Percentiles rank a stretch among this genome's conserved stretches.
Conservation (phyloP, 495 filamentous ascomycete genomes). For the Aspergillus ellipticus region DNA sequence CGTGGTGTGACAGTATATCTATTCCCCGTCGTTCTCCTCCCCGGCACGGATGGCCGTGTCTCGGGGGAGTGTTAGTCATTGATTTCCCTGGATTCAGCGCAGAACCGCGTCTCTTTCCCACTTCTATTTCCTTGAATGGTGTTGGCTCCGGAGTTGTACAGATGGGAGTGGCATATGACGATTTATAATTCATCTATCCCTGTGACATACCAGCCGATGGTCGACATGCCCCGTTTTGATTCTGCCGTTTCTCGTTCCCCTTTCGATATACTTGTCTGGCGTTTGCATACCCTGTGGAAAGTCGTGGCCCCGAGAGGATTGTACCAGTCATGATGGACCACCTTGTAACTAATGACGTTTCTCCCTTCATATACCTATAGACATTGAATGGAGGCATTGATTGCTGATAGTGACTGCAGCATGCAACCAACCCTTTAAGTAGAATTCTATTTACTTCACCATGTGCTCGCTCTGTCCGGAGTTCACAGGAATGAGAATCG, state of each 20-base stretch:
- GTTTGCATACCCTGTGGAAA: constrained; percentile 21
- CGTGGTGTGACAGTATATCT: not conserved
- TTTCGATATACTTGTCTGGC: constrained; percentile 9
- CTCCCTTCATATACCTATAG: constrained; percentile 3
- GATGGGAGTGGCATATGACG: constrained; percentile 19
- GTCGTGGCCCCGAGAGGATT: constrained; percentile 13
- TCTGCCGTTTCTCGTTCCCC: constrained; percentile 1
- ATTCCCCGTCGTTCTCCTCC: not conserved
- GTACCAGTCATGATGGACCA: constrained; percentile 5
- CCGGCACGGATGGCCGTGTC: not conserved
- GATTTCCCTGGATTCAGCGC: constrained; percentile 30
- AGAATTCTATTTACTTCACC: too few species aligned
- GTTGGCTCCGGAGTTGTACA: constrained; percentile 24
- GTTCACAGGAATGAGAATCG: too few species aligned
- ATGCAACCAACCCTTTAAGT: too few species aligned
- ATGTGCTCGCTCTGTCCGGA: too few species aligned
- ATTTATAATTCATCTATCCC: constrained; percentile 9
- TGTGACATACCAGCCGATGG: constrained; percentile 11
- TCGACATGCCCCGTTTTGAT: constrained; percentile 10
- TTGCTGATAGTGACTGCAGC: too few species aligned
- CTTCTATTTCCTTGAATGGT: constrained; percentile 6
- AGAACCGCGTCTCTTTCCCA: constrained; percentile 6
- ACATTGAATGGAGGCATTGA: not conserved
- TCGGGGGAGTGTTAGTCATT: constrained; percentile 17
- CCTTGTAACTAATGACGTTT: constrained; percentile 2